Percentiles rank a stretch among this genome's conserved stretches.
Evolutionary conservation across 805 yeast genomes (phyloP).

Genomic region (Isabelozyma gotoi): DNA sequence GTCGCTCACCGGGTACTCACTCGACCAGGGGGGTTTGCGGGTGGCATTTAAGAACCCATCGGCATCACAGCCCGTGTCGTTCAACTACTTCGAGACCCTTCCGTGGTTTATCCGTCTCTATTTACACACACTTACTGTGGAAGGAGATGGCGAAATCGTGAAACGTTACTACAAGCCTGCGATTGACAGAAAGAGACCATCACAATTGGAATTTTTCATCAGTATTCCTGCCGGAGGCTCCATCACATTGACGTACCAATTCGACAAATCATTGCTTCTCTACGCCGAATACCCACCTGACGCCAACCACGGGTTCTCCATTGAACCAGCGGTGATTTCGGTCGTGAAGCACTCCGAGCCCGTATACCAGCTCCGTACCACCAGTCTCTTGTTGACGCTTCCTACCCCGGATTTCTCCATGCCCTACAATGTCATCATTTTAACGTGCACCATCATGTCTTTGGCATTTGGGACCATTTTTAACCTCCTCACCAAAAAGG

Average conservation of each 20-base stretch:
- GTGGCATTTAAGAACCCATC: slow-evolving; percentile 73
- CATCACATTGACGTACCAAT: slow-evolving; percentile 65
- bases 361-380: slow-evolving; percentile 64
- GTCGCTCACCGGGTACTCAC: slow-evolving; percentile 88
- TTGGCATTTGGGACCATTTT: slow-evolving; percentile 84
- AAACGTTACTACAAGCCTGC: slow-evolving; percentile 72
- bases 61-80: slow-evolving; percentile 36
- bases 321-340: slow-evolving; percentile 84
- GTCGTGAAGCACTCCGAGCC: slow-evolving; percentile 35
- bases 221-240: slow-evolving; percentile 63
- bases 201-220: slow-evolving; percentile 73
- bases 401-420: slow-evolving; percentile 98
- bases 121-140: slow-evolving; percentile 59
- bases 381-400: slow-evolving; percentile 79
- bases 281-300: slow-evolving; percentile 98
- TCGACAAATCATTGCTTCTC: slow-evolving; percentile 82
- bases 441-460: slow-evolving; percentile 92
- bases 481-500: slow-evolving; percentile 71
- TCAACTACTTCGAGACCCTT: slow-evolving; percentile 73
- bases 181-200: slow-evolving; percentile 74
- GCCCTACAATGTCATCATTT: slow-evolving; percentile 96
- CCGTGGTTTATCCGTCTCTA: slow-evolving; percentile 94
- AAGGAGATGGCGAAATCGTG: slow-evolving; percentile 31
- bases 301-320: slow-evolving; percentile 96
- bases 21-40: slow-evolving; percentile 87